Evolutionary conservation across 192 early-diverging fungal genomes (phyloP), one percentile per base, ranked within the genome.

Genomic region (Mortierella hygrophila): DNA sequence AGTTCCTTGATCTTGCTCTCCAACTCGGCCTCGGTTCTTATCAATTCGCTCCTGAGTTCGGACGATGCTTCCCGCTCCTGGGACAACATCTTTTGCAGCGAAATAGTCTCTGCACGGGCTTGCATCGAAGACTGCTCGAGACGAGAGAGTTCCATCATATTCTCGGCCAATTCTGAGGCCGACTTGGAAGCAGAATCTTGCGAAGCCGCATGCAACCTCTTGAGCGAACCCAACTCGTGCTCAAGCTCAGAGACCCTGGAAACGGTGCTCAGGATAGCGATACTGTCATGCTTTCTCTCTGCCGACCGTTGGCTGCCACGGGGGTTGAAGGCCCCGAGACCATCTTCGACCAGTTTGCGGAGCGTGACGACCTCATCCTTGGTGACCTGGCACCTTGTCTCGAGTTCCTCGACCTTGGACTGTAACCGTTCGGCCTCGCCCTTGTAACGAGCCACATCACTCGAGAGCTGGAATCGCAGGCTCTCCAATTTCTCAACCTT

Each of bases 121-220:
- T 91, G 89, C 70, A 91, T 90, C 44, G 83, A 86, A 2, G 88
- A 44, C 18, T 88, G 83, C 63, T 93, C 92, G 68, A 93, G 40
- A 60, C 88, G 85, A 23, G 88, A 87, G 32, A 91, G 78, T 47
- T 91, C 87, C 15, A 90, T 84, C 71, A 88, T 89, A 11, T 82
- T 82, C 37, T 91, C 88, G 0, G 92, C 86, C 35, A 90, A 41
- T 32, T 88, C 89, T 4, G 77, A 72, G 29, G 88, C 76, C 16
- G 89, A 78, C 29, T 75, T 83, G 35, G 85, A 72, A 20, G 86
- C 83, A 4, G 44, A 18, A 13, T 35, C 68, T 44, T 90, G 82
- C 16, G 82, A 85, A 13, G 76, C 32, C 0, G 49, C 57, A 38
- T 89, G 82, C 32, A 83, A 26, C 49, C 47, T 82, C 82, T 89